phyloP scores from a whole-genome alignment of 164 flowering plant species.

The Liquidambar formosana region DNA sequence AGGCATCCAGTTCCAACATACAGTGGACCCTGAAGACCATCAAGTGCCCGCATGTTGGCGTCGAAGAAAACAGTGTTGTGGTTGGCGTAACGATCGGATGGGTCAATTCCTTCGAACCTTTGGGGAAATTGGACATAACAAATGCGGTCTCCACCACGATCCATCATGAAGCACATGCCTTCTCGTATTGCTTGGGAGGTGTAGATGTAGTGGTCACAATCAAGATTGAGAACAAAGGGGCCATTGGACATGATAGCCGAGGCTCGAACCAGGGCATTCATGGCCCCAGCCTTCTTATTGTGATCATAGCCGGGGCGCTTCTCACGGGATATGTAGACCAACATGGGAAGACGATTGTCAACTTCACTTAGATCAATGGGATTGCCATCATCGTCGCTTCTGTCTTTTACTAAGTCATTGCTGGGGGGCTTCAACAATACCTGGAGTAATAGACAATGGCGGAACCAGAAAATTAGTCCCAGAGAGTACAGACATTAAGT shows the following conservation, averaged over 20 bases:
- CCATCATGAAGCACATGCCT: constrained; percentile 98
- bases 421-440: constrained; percentile 87
- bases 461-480: too few species aligned
- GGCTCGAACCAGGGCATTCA: constrained; percentile 90
- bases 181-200: constrained; percentile 76
- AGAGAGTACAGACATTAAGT: too few species aligned
- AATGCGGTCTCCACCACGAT: constrained; percentile 72
- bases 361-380: constrained; percentile 54
- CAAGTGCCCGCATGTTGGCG: constrained; percentile 87
- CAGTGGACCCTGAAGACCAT: constrained; percentile 90
- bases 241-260: constrained; percentile 93
- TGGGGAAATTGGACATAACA: constrained; percentile 91
- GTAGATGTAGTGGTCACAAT: constrained; percentile 89
- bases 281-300: constrained; percentile 95
- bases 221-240: constrained; percentile 85
- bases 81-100: constrained; percentile 90
- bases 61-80: constrained; percentile 91
- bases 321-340: constrained; percentile 83
- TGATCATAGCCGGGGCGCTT: constrained; percentile 95
- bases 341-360: constrained; percentile 82
- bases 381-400: constrained; percentile 37
- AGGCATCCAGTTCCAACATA: constrained; percentile 97
- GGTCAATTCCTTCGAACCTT: constrained; percentile 87
- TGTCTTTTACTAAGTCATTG: constrained; percentile 60
- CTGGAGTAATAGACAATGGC: too few species aligned